Percentiles rank a stretch among this genome's conserved stretches.
Evolutionary conservation across 768 basidiomycete species (phyloP).

Genomic region (Termitomyces sp.): DNA sequence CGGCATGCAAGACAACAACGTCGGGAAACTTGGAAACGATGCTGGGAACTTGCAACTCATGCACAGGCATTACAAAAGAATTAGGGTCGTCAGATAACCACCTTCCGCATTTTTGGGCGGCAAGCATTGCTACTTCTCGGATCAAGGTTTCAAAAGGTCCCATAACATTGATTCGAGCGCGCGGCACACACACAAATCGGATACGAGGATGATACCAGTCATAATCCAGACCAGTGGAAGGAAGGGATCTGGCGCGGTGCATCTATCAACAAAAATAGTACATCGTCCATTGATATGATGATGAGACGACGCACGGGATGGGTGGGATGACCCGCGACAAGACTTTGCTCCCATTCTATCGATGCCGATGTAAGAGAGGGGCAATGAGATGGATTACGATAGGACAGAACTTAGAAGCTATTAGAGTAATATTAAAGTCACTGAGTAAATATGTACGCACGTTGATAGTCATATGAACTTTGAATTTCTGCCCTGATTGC

Average conservation of each 20-base stretch:
- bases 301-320: constrained; percentile 37
- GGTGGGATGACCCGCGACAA: constrained; percentile 54
- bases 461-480: constrained; percentile 40
- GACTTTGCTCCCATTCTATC: constrained; percentile 54
- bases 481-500: constrained; percentile 34
- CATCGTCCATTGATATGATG: background rate
- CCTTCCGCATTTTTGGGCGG: constrained; percentile 23
- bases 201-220: constrained; percentile 52
- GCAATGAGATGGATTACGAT: constrained; percentile 32
- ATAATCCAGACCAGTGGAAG: constrained; percentile 27
- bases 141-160: constrained; percentile 38
- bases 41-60: constrained; percentile 46
- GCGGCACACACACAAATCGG: constrained; percentile 38
- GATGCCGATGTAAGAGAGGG: constrained; percentile 34
- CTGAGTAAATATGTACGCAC: constrained; percentile 19
- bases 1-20: constrained; percentile 33
- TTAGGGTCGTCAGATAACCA: constrained; percentile 18
- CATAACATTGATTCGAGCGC: constrained; percentile 28
- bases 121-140: constrained; percentile 25
- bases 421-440: background rate
- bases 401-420: constrained; percentile 26
- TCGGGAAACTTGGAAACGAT: constrained; percentile 37
- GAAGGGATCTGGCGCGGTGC: constrained; percentile 46
- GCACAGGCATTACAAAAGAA: constrained; percentile 41
- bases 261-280: constrained; percentile 28